These are phyloP conservation scores for Thelonectria blattea DNA, from an alignment of 2,329 filamentous ascomycete genomes.

Conservation along the genomic window DNA sequence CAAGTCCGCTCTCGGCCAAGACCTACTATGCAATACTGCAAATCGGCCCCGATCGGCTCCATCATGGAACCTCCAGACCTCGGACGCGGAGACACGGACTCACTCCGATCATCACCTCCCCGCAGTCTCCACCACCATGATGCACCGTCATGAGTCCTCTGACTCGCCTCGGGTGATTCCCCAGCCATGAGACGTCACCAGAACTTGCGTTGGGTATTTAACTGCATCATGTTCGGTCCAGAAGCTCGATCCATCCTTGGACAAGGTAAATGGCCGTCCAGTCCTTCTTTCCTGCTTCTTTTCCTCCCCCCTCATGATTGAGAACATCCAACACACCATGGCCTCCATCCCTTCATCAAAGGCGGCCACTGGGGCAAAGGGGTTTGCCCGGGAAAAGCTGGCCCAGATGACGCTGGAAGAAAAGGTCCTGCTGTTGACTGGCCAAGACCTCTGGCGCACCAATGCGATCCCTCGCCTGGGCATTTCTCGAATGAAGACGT, in stretches of 20 bases:
- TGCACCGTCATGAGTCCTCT: not conserved
- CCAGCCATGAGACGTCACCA: not conserved
- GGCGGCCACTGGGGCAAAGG: not conserved
- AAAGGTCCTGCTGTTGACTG: conserved; percentile 17
- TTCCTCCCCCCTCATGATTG: not conserved
- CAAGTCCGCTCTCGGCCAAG: not conserved
- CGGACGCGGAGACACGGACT: conserved; percentile 11
- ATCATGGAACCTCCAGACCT: not conserved
- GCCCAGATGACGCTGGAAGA: conserved; percentile 21
- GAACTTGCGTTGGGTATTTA: not conserved
- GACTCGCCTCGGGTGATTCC: not conserved
- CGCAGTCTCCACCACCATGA: not conserved
- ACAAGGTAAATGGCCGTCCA: not conserved
- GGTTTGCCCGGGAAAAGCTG: conserved; percentile 12
- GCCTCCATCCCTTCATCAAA: not conserved
- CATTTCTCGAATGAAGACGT: conserved; percentile 23
- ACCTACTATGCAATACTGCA: not conserved
- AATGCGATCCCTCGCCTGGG: conserved; percentile 7
- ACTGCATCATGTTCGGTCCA: not conserved
- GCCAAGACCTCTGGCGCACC: conserved; percentile 20
- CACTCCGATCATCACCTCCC: not conserved
- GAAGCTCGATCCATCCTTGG: not conserved
- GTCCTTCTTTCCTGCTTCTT: not conserved
- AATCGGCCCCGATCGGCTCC: not conserved
- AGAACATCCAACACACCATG: not conserved